Evolutionary conservation across 2,329 filamentous ascomycete genomes (phyloP).

Genomic region (Fusarium sororula): DNA sequence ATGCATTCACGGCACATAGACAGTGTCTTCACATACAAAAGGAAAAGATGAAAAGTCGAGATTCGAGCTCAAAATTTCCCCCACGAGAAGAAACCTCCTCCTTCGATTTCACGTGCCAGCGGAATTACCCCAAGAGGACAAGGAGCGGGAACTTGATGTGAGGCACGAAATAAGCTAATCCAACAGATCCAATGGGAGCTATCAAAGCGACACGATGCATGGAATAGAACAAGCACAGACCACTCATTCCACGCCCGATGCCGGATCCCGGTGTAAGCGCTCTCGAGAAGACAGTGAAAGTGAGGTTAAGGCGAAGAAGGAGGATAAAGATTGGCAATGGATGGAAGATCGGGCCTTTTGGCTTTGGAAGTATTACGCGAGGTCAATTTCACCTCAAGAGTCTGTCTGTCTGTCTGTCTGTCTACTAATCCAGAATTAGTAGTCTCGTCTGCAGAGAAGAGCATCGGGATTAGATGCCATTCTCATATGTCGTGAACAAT

Average conservation of each 20-base stretch:
- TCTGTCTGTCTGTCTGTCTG: too few species aligned
- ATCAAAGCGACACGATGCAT: constrained; percentile 6
- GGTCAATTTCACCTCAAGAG: not conserved
- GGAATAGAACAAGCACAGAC: constrained; percentile 1
- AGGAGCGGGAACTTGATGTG: constrained; percentile 11
- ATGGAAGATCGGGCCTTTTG: constrained; percentile 1
- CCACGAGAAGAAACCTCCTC: constrained; percentile 15
- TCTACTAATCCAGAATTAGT: not conserved
- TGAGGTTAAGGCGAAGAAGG: not conserved
- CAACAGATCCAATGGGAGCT: constrained; percentile 12
- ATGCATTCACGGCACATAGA: not conserved
- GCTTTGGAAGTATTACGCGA: constrained; percentile 10
- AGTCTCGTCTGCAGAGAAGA: not conserved
- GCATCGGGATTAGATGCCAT: not conserved
- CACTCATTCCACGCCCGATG: constrained; percentile 19
- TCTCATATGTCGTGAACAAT: not conserved
- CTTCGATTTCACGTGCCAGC: constrained; percentile 29
- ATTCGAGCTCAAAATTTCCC: constrained; percentile 4
- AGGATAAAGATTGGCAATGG: not conserved
- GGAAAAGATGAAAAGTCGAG: constrained; percentile 28
- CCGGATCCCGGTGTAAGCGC: constrained; percentile 32
- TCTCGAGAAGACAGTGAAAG: not conserved
- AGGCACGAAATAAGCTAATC: constrained; percentile 29
- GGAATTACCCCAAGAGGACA: not conserved
- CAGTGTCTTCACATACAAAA: not conserved